Evolutionary conservation across 805 yeast species (phyloP).

Genomic region (Lachancea fermentati): DNA sequence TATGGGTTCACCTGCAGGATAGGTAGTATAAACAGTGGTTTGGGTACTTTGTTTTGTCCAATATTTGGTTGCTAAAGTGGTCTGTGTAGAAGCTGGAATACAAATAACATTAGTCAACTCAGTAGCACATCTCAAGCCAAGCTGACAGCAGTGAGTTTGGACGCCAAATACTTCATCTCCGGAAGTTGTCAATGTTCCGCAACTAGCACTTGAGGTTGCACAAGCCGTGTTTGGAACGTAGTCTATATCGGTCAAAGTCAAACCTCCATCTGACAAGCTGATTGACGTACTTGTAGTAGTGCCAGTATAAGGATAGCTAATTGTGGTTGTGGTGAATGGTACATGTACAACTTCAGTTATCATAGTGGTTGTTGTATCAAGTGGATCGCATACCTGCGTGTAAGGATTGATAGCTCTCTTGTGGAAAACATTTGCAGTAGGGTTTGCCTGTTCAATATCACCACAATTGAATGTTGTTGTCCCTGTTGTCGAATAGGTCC

Average conservation of each 20-base stretch:
- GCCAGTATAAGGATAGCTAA: constrained; percentile 8
- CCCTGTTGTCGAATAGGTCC: constrained; percentile 7
- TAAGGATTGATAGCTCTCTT: constrained; percentile 11
- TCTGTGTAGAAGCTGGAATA: constrained; percentile 8
- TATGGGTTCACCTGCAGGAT: constrained; percentile 6
- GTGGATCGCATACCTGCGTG: constrained; percentile 9
- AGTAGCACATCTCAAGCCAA: constrained; percentile 11
- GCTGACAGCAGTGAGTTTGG: constrained; percentile 11
- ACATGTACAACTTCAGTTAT: constrained; percentile 11
- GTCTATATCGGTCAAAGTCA: constrained; percentile 7
- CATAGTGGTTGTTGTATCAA: constrained; percentile 9
- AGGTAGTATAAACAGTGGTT: constrained; percentile 8
- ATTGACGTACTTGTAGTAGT: constrained; percentile 5
- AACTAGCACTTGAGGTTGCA: constrained; percentile 5
- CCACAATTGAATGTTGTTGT: constrained; percentile 10
- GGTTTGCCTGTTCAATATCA: constrained; percentile 9
- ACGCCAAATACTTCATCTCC: constrained; percentile 6
- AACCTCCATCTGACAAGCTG: constrained; percentile 9
- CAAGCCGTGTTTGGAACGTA: constrained; percentile 9
- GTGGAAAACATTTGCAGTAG: constrained; percentile 8
- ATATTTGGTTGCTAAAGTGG: constrained; percentile 7
- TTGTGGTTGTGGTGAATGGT: constrained; percentile 9
- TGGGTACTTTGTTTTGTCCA: constrained; percentile 7
- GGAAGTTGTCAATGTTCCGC: constrained; percentile 4
- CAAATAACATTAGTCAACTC: constrained; percentile 9